A percentile compares a stretch with the other conserved stretches of the same genome.
Evolutionary conservation across 768 basidiomycete genomes (phyloP).

Genomic region (Auriscalpium microsporum): DNA sequence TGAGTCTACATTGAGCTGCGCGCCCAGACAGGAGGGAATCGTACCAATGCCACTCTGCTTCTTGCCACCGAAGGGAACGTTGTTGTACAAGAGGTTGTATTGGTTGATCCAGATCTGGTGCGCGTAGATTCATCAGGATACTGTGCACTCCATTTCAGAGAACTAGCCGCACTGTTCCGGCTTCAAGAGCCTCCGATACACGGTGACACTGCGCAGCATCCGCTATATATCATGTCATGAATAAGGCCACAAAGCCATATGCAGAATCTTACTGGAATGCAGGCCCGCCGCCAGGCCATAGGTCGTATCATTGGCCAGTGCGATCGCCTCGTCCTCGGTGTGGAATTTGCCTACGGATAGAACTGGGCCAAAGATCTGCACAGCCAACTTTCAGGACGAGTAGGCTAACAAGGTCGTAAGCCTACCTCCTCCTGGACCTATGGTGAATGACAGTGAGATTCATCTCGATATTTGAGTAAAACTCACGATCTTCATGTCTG

Average conservation of each 20-base stretch:
- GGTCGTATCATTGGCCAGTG: slow-evolving; percentile 76
- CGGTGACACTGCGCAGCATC: slow-evolving; percentile 87
- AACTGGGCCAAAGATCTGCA: slow-evolving; percentile 91
- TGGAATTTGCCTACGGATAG: slow-evolving; percentile 75
- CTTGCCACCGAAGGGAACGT: slow-evolving; percentile 93
- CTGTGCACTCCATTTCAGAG: no score
- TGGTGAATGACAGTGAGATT: background rate
- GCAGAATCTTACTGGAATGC: slow-evolving; percentile 59
- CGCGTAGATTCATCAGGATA: background rate
- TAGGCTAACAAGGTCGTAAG: background rate
- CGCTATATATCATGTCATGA: slow-evolving; percentile 28
- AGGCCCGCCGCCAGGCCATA: slow-evolving; percentile 92
- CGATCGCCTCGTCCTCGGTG: slow-evolving; percentile 80
- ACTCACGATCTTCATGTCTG: slow-evolving; percentile 80
- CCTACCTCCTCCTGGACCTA: slow-evolving; percentile 65
- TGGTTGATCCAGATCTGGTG: slow-evolving; percentile 86
- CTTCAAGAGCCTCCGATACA: slow-evolving; percentile 77
- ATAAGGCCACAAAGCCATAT: background rate
- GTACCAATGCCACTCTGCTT: slow-evolving; percentile 84
- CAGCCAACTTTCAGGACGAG: background rate
- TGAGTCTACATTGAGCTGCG: background rate
- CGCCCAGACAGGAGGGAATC: slow-evolving; percentile 14
- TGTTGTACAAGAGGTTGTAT: slow-evolving; percentile 75
- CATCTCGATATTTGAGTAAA: slow-evolving; percentile 1
- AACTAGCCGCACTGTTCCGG: slow-evolving; percentile 62